Base-by-base conservation (phyloP, 2,329 filamentous ascomycete species). In the Cytospora chrysosperma region DNA sequence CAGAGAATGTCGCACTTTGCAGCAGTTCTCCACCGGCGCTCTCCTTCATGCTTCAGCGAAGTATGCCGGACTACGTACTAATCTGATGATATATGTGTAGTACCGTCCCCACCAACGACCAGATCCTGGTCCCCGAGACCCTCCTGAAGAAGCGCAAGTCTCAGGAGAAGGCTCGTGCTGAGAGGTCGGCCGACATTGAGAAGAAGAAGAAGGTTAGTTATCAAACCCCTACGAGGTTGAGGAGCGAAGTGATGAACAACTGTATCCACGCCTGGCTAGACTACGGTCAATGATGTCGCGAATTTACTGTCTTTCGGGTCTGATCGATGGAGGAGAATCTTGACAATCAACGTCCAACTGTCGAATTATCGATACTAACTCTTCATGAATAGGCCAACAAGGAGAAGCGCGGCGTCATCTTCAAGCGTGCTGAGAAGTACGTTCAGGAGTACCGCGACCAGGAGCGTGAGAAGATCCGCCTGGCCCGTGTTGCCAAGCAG, bases 131-230 rank as follows among this genome's bases (percentile, higher is more conserved):
- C 78, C 95, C 95, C 74, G 95, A 99, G 92, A 99, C 95, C 75
- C 92, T 99, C 77, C 88, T 99, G 81, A 99, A 99, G 91, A 99
- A 99, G 92, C 92, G 95, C 86, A 99, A 99, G 93, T 92, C 88
- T 81, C 94, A 97, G 85, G 95, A 99, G 89, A 97, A 97, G 89
- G 93, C 93, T 79, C 91, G 93, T 80, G 93, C 95, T 80, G 91
- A 94, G 83, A 90, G 89, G 79, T 81, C 85, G 72, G 86, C 90
- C 70, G 91, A 91, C 75, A 79, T 88, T 71, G 86, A 93, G 82
- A 91, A 96, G 86, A 91, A 88, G 82, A 95, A 95, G 85, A 86
- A 92, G 85, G 95, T 98, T 80, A 79, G 72, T 87, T 4, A 12
- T 69, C 83, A 82, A 66, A n/a, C 67, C 63, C 64, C 65, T 69